phyloP scores from a whole-genome alignment of 805 yeast genomes.

The Saccharomyces paradoxus region DNA sequence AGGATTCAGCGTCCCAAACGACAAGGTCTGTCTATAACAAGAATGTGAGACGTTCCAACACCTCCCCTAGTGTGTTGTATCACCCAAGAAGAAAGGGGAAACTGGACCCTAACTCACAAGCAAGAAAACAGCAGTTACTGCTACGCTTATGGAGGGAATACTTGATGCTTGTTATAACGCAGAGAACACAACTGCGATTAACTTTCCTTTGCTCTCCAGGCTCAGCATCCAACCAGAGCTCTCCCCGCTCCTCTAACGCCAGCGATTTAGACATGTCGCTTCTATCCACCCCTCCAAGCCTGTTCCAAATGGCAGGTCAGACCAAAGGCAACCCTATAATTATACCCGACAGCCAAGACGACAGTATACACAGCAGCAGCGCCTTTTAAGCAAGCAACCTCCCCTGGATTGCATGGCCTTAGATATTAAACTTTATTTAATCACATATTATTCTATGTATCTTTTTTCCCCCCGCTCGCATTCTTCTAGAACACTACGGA shows the following conservation, averaged over 20 bases:
- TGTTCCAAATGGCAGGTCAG: neutral
- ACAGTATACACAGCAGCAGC: neutral
- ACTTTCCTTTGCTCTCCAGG: conserved; percentile 3
- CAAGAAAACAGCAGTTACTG: neutral
- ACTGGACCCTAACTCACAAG: neutral
- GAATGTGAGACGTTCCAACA: neutral
- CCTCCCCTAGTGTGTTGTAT: neutral
- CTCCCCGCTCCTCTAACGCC: neutral
- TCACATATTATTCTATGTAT: neutral
- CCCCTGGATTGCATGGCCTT: neutral
- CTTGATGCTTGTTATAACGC: conserved; percentile 25
- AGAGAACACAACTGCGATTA: conserved; percentile 29
- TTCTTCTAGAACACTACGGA: conserved; percentile 1
- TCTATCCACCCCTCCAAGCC: neutral
- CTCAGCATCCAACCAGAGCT: neutral
- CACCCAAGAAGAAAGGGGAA: neutral
- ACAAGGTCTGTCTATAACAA: neutral
- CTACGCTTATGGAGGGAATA: conserved; percentile 29
- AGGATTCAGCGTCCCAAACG: neutral
- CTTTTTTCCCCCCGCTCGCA: conserved; percentile 1
- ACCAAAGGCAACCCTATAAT: neutral
- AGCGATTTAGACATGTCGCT: neutral
- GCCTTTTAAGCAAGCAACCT: neutral
- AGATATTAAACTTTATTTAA: neutral
- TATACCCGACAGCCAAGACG: neutral